A percentile compares a stretch with the other conserved stretches of the same genome.
These are phyloP conservation scores for Sordariomycetes sp. DNA, from an alignment of 2,329 filamentous ascomycete genomes.

Conservation along the genomic window DNA sequence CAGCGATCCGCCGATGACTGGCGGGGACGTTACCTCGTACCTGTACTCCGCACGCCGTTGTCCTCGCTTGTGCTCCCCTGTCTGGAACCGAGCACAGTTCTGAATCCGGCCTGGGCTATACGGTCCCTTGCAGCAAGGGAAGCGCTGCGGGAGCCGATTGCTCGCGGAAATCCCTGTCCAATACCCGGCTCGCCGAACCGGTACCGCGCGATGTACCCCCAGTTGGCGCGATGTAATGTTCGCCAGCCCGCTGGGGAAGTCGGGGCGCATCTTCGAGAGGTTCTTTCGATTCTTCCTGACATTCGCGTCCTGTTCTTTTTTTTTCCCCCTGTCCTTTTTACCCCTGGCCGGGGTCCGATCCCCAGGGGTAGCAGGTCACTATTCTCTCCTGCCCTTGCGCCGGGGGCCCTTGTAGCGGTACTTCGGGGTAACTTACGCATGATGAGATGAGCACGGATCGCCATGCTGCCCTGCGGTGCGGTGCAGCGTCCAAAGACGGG, in stretches of 20 bases:
- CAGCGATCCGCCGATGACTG: neutral
- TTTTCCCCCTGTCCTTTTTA: neutral
- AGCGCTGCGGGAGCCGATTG: no score
- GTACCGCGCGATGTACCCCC: neutral
- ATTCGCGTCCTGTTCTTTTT: neutral
- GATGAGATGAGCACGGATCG: neutral
- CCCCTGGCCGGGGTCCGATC: neutral
- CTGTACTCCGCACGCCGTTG: no score
- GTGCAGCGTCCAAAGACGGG: neutral
- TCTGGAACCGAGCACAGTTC: constrained; percentile 1
- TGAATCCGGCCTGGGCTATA: neutral
- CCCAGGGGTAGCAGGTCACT: neutral
- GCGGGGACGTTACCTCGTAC: neutral
- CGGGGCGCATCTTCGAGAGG: neutral
- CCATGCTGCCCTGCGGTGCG: neutral
- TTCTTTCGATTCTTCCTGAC: neutral
- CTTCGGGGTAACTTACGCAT: neutral
- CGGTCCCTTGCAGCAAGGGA: constrained; percentile 3
- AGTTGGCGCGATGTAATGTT: neutral
- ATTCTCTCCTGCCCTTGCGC: neutral
- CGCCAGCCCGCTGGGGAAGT: neutral
- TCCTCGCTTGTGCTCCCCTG: neutral
- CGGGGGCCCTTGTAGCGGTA: neutral
- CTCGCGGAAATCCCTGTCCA: neutral
- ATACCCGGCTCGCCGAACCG: neutral